Evolutionary conservation across 2,329 filamentous ascomycete genomes (phyloP), one percentile per base, ranked within the genome.

Genomic region (Nigrograna mackinnonii): DNA sequence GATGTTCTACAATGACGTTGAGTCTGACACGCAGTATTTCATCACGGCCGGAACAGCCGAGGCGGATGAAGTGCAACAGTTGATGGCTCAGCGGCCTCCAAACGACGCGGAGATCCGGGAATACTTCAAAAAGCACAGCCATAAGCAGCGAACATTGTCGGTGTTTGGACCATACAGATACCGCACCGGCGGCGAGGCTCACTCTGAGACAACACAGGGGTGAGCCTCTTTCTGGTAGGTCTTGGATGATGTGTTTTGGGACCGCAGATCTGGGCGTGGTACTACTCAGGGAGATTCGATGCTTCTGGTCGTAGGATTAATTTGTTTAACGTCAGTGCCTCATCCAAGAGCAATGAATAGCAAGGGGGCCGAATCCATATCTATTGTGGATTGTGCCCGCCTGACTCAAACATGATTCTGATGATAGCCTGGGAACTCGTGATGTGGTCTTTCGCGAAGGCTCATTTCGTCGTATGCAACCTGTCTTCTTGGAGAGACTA

Each of bases 81-180:
- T 37, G 35, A 37, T 37, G 35, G 35, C 35, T 37, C 35, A 37
- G 35, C 35, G 35, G 35, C 35, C 35, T 37, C 35, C 11, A 37
- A 37, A 37, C 35, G 21, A 37, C 13, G 35, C 35, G 35, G 35
- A 37, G 35, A 18, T 37, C 19, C 18, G 22, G 35, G 35, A 37
- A 37, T 37, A 22, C 35, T 37, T 37, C 35, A 37, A 37, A 37
- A 37, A 22, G 14, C 35, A 37, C 35, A 37, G 35, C 35, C 35
- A 37, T 37, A 37, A 37, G 19, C 19, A 37, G 21, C 35, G 35
- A 37, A 37, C 11, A 37, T 37, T 37, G 21, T 37, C 35, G 35
- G 35, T 37, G 35, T 37, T 37, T 37, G 35, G 35, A 37, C 35
- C 35, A 24, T 12, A 37, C 21, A 37, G 16, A 37, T 24, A 37